Percentiles rank a stretch among this genome's conserved stretches.
These are phyloP conservation scores for Ceratobasidium papillatum DNA, from an alignment of 1,284 basidiomycete species.

Conservation along the genomic window DNA sequence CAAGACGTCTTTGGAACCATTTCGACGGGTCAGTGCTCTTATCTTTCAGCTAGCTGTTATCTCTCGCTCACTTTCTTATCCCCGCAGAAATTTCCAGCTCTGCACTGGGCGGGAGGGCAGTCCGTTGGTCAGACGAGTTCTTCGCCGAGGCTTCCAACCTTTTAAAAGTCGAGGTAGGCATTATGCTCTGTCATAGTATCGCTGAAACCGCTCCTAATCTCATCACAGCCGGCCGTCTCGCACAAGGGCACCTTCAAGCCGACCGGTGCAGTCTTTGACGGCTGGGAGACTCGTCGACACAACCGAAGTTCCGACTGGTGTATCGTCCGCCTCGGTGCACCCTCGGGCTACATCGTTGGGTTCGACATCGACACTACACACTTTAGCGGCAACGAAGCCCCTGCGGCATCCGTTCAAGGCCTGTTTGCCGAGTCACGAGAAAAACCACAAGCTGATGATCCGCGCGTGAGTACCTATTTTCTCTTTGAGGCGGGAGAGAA, in stretches of 20 bases:
- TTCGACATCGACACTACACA: conserved; percentile 97
- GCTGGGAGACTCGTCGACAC: conserved; percentile 93
- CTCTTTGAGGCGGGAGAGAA: conserved; percentile 56
- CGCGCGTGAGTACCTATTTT: conserved; percentile 51
- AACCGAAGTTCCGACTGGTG: conserved; percentile 93
- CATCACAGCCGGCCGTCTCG: conserved; percentile 73
- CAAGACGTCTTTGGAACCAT: conserved; percentile 64
- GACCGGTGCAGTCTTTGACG: conserved; percentile 92
- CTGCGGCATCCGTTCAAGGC: conserved; percentile 77
- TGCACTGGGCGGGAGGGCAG: conserved; percentile 79
- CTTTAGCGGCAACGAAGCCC: conserved; percentile 96
- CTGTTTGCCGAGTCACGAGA: conserved; percentile 57
- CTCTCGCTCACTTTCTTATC: background rate
- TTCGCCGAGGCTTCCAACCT: conserved; percentile 90
- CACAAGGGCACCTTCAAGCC: conserved; percentile 95
- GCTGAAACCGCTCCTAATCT: background rate
- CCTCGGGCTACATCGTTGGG: conserved; percentile 74
- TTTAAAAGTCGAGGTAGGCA: conserved; percentile 77
- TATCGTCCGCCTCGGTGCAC: conserved; percentile 87
- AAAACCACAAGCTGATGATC: conserved; percentile 49
- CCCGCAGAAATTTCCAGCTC: conserved; percentile 86
- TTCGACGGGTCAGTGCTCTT: conserved; percentile 63
- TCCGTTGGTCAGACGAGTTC: conserved; percentile 92
- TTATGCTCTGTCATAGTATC: conserved; percentile 41
- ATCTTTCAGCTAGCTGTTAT: conserved; percentile 7